Evolutionary conservation across 2,329 filamentous ascomycete species (phyloP).

Genomic region (Colletotrichum abscissum): DNA sequence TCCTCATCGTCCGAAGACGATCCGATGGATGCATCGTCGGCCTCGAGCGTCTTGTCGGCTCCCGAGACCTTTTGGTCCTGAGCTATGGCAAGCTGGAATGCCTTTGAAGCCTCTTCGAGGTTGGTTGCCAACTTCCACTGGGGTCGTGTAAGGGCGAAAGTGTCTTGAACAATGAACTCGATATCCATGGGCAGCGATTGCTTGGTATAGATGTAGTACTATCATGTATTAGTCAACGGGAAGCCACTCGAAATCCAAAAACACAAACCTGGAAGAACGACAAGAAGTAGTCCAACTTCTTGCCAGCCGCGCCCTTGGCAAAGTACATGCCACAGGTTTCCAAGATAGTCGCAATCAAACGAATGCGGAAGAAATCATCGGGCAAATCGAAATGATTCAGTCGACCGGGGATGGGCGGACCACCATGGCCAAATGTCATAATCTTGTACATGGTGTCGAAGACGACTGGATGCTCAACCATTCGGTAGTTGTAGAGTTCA

Average conservation of each 20-base stretch:
- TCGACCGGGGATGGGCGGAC: constrained; percentile 82
- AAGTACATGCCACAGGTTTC: constrained; percentile 98
- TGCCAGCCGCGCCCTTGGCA: constrained; percentile 90
- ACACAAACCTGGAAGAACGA: constrained; percentile 83
- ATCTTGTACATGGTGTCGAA: constrained; percentile 97
- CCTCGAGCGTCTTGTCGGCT: constrained; percentile 74
- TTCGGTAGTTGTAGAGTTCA: constrained; percentile 96
- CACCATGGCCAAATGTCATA: constrained; percentile 91
- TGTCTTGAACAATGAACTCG: constrained; percentile 95
- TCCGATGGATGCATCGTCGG: constrained; percentile 77
- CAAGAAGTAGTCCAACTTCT: constrained; percentile 97
- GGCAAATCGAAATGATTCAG: constrained; percentile 85
- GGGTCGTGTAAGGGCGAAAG: constrained; percentile 84
- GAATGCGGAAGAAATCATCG: constrained; percentile 96
- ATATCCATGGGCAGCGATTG: constrained; percentile 94
- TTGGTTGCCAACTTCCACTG: constrained; percentile 91
- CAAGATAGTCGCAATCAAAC: constrained; percentile 86
- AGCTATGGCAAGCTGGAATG: constrained; percentile 88
- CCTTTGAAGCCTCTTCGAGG: constrained; percentile 83
- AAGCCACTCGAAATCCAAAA: neutral
- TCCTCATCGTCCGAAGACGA: constrained; percentile 82
- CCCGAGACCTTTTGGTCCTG: constrained; percentile 88
- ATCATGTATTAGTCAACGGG: constrained; percentile 32
- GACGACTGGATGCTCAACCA: constrained; percentile 94
- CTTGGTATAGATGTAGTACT: constrained; percentile 96